Conservation (phyloP, 1,284 basidiomycete genomes). For the Nidula niveotomentosa region DNA sequence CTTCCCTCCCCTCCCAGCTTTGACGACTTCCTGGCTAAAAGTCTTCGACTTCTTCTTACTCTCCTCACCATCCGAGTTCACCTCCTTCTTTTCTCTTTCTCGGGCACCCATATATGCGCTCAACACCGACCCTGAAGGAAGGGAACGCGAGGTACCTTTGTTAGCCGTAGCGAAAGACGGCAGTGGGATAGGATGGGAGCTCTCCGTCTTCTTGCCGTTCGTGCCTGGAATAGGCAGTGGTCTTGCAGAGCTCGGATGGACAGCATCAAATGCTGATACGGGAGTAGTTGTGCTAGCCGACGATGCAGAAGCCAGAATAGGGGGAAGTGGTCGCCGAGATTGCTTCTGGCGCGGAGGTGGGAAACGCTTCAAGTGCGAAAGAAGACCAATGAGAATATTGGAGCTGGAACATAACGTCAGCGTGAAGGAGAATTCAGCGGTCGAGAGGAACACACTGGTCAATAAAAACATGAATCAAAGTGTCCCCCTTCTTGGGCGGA, state of each 20-base stretch:
- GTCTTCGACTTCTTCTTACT: slow-evolving; percentile 9
- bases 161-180: slow-evolving; percentile 27
- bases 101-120: slow-evolving; percentile 6
- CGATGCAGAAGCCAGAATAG: not conserved
- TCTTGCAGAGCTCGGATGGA: slow-evolving; percentile 8
- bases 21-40: too few relatives aligned
- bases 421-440: not conserved
- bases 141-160: slow-evolving; percentile 14
- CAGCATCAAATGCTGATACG: slow-evolving; percentile 14
- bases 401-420: slow-evolving; percentile 46
- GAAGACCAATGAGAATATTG: slow-evolving; percentile 80
- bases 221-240: slow-evolving; percentile 15
- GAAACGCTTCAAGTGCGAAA: slow-evolving; percentile 57
- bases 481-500: slow-evolving; percentile 42
- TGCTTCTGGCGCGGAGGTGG: slow-evolving; percentile 20
- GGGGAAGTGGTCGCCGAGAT: not conserved
- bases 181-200: slow-evolving; percentile 18
- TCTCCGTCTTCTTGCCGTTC: not conserved
- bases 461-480: slow-evolving; percentile 79
- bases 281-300: slow-evolving; percentile 2
- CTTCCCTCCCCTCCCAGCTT: slow-evolving; percentile 5
- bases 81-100: slow-evolving; percentile 4
- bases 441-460: slow-evolving; percentile 61
- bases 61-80: slow-evolving; percentile 14
- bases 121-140: slow-evolving; percentile 17